phyloP scores from a whole-genome alignment of 2,329 filamentous ascomycete genomes.

The Tolypocladium tundrense region DNA sequence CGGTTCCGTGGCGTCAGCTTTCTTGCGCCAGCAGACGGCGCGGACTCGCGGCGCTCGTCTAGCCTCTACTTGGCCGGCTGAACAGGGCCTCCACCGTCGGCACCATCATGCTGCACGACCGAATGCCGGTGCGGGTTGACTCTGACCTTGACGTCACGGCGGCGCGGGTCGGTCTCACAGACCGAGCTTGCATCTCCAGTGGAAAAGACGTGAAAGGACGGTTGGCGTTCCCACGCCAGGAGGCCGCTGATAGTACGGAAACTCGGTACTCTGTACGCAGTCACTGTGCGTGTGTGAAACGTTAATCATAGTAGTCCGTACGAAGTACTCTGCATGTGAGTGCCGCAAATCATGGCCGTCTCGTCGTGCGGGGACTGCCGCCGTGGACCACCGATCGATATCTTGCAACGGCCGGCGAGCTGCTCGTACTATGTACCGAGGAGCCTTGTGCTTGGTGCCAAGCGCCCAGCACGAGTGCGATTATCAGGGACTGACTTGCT shows the following conservation, averaged over 20 bases:
- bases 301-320: not conserved
- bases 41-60: not conserved
- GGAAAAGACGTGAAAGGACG: not conserved
- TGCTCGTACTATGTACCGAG: not conserved
- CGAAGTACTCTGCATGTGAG: not conserved
- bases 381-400: not conserved
- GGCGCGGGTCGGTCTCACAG: not conserved
- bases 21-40: not conserved
- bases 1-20: not conserved
- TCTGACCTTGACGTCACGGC: not conserved
- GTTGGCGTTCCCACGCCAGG: not conserved
- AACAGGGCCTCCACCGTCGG: not conserved
- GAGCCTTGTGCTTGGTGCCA: not conserved
- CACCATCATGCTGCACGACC: not conserved
- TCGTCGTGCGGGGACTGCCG: not conserved
- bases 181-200: not conserved
- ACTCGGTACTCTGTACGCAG: not conserved
- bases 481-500: not conserved
- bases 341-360: not conserved
- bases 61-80: not conserved
- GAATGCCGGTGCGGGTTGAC: not conserved
- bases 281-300: not conserved
- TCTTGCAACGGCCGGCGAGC: not conserved
- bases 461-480: not conserved
- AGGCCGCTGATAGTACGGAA: not conserved